A percentile compares a stretch with the other conserved stretches of the same genome.
These are phyloP conservation scores for Aspergillus oerlinghausenensis DNA, from an alignment of 2,329 filamentous ascomycete genomes.

Conservation along the genomic window DNA sequence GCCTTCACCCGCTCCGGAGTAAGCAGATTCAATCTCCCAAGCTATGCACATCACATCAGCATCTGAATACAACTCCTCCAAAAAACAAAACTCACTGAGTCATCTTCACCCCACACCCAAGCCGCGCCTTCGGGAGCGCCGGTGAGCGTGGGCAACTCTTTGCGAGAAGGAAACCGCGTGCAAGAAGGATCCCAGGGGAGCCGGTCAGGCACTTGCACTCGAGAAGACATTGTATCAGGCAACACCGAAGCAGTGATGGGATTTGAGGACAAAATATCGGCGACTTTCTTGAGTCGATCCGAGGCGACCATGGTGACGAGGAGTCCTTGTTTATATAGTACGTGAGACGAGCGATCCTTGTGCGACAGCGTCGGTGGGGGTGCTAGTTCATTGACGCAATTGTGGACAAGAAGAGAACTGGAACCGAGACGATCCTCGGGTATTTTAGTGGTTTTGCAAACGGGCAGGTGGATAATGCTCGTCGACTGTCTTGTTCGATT, in stretches of 20 bases:
- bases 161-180: constrained; percentile 49
- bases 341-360: background rate
- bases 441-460: background rate
- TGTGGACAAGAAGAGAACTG: background rate
- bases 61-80: background rate
- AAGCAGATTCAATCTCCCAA: constrained; percentile 51
- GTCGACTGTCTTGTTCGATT: background rate
- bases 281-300: background rate
- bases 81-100: constrained; percentile 36
- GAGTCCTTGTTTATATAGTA: background rate
- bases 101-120: constrained; percentile 58
- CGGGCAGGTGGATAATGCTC: background rate
- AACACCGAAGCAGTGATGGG: background rate
- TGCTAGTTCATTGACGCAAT: background rate
- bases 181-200: constrained; percentile 53
- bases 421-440: background rate
- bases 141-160: constrained; percentile 49
- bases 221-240: constrained; percentile 6
- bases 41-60: constrained; percentile 6
- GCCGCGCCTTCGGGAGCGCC: constrained; percentile 53
- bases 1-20: constrained; percentile 52
- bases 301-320: constrained; percentile 1
- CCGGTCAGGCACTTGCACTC: constrained; percentile 22
- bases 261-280: background rate
- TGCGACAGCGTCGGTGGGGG: background rate